Conservation (phyloP, 352 stramenopile species). For the Pythium coloratum region DNA sequence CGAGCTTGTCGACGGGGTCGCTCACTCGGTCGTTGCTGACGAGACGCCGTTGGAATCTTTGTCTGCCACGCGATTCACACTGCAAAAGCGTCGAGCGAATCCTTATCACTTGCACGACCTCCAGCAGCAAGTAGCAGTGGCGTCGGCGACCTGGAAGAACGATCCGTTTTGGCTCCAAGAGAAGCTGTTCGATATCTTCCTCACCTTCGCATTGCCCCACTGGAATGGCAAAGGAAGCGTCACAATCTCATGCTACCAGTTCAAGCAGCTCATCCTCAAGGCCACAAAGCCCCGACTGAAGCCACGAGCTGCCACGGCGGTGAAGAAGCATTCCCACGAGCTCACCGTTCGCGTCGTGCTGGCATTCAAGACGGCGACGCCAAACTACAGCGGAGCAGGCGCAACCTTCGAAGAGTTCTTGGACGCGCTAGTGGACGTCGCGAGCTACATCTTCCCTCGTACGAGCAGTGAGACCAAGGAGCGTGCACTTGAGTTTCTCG, state of each 20-base stretch:
- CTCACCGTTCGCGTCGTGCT: constrained; percentile 46
- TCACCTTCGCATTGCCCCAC: constrained; percentile 59
- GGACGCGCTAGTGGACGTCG: constrained; percentile 56
- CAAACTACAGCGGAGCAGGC: constrained; percentile 28
- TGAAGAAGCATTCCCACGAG: constrained; percentile 31
- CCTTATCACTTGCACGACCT: no score
- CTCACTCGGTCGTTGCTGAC: constrained; percentile 24
- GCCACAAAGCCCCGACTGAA: constrained; percentile 14
- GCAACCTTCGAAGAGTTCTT: constrained; percentile 60
- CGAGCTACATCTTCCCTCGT: constrained; percentile 40
- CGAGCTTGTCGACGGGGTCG: constrained; percentile 37
- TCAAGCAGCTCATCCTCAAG: constrained; percentile 61
- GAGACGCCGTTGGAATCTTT: constrained; percentile 29
- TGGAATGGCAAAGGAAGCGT: constrained; percentile 35
- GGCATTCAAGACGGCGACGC: constrained; percentile 34
- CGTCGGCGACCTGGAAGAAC: constrained; percentile 2
- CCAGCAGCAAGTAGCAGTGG: neutral
- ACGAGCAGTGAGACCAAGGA: constrained; percentile 30
- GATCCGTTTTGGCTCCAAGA: constrained; percentile 65
- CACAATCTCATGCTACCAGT: constrained; percentile 61
- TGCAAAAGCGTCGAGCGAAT: neutral
- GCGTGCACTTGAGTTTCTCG: constrained; percentile 39
- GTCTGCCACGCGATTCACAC: constrained; percentile 8
- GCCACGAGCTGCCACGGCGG: constrained; percentile 20
- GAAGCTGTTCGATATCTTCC: constrained; percentile 64